phyloP scores from a whole-genome alignment of 768 basidiomycete species.

The Holtermannia corniformis region DNA sequence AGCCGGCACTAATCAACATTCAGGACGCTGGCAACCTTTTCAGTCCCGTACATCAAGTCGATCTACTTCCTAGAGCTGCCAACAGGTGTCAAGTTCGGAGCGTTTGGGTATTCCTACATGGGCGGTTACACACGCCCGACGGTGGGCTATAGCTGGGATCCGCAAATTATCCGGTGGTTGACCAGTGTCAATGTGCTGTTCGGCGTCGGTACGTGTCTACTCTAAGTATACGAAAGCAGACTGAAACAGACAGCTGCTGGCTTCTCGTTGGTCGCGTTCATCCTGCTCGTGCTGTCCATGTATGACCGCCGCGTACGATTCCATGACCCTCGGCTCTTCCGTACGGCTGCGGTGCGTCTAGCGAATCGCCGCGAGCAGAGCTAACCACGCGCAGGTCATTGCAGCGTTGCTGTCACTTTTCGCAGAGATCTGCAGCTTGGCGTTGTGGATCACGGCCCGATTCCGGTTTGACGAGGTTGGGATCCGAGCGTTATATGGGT shows the following conservation, averaged over 20 bases:
- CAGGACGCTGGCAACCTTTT: constrained; percentile 29
- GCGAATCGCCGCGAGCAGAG: background rate
- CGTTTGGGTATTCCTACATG: constrained; percentile 18
- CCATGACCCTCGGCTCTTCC: constrained; percentile 25
- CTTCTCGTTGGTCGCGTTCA: constrained; percentile 17
- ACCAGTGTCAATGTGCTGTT: constrained; percentile 18
- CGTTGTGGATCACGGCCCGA: constrained; percentile 18
- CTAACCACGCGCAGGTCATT: constrained; percentile 11
- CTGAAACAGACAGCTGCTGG: constrained; percentile 12
- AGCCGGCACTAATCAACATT: too few species aligned
- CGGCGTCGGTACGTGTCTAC: constrained; percentile 15
- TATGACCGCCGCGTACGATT: constrained; percentile 16
- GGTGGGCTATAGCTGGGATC: constrained; percentile 14
- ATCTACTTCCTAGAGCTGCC: constrained; percentile 26
- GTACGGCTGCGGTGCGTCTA: constrained; percentile 20
- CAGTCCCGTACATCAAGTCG: constrained; percentile 28
- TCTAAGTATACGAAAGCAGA: background rate
- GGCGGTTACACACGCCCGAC: background rate
- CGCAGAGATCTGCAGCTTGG: constrained; percentile 19
- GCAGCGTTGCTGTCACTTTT: constrained; percentile 15
- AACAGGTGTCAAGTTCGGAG: constrained; percentile 12
- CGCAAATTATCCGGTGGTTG: constrained; percentile 16
- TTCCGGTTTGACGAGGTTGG: constrained; percentile 8
- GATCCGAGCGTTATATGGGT: constrained; percentile 14
- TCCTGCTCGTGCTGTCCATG: constrained; percentile 17